Conservation (phyloP, 352 stramenopile genomes). For the Aphanomyces cochlioides region DNA sequence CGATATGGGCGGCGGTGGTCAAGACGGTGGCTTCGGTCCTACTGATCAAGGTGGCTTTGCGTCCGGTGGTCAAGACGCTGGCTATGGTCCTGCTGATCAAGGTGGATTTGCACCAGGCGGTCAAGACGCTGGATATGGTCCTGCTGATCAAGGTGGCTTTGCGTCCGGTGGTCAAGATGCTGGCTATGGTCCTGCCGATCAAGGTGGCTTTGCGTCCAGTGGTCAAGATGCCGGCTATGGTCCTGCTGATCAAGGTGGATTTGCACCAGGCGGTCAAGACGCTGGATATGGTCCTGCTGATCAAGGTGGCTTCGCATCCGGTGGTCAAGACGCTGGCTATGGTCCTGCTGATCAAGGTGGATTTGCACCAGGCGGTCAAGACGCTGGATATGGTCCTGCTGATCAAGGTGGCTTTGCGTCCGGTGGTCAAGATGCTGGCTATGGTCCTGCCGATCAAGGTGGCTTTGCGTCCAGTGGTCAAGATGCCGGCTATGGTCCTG, state of each 20-base stretch:
- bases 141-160: neutral
- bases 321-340: neutral
- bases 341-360: neutral
- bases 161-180: neutral
- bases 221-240: no score
- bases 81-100: neutral
- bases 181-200: neutral
- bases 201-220: neutral
- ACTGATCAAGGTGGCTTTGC: neutral
- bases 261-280: neutral
- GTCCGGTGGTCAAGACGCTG: neutral
- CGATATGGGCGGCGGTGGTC: neutral
- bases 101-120: neutral
- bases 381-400: no score
- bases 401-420: no score
- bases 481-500: no score
- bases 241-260: neutral
- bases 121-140: no score
- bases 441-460: no score
- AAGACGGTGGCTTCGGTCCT: neutral
- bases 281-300: neutral
- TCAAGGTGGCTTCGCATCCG: neutral
- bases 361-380: neutral
- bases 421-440: no score
- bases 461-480: no score